Base-by-base conservation (phyloP, 148 eudicot species). In the Vaccinium macrocarpon region DNA sequence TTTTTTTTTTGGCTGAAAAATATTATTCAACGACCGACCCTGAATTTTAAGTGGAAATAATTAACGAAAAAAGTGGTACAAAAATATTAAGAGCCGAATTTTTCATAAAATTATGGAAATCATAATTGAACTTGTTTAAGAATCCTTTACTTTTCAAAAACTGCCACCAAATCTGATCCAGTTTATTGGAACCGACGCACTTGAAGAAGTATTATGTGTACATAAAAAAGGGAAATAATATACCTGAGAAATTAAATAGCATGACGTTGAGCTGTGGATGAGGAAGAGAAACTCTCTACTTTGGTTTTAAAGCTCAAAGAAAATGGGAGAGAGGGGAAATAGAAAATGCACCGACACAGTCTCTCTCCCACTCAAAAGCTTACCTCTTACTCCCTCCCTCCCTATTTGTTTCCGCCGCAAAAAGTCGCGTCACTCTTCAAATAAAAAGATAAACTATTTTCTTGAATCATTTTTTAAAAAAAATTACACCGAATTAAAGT, bases 341-440 rank as follows among this genome's bases (percentile, higher is more conserved):
- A 79, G 56, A 79, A 53, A 66, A 52, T 32, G 64, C 84, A 82
- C 84, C 84, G 66, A 82, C 84, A 82, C 77, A 13, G 21, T 70
- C 75, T 81, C 76, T 64, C 42, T 42, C 46, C 46, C 46, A 42
- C 46, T 42, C 46, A 42, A 42, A 42, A 42, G 46, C 46, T 42
- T 42, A 42, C 46, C 5, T 42, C 46, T 42, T 42, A 21, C 2
- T 78, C 61, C 18, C 46, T 66, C 82, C 49, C 38, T 49, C 15
- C 15, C n/a, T 51, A 32, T 32, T 32, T 32, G 35, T 32, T 32
- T 32, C 35, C 35, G 1, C 1, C 1, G 1, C 35, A 32, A 32
- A 32, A 32, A 32, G 1, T 32, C 1, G 35, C 1, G 35, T 1
- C 35, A 32, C 35, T 32, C 1, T 32, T 32, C 35, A 32, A 32